phyloP scores from a whole-genome alignment of 139 green algal genomes.

The Chlamydomonas sp. region DNA sequence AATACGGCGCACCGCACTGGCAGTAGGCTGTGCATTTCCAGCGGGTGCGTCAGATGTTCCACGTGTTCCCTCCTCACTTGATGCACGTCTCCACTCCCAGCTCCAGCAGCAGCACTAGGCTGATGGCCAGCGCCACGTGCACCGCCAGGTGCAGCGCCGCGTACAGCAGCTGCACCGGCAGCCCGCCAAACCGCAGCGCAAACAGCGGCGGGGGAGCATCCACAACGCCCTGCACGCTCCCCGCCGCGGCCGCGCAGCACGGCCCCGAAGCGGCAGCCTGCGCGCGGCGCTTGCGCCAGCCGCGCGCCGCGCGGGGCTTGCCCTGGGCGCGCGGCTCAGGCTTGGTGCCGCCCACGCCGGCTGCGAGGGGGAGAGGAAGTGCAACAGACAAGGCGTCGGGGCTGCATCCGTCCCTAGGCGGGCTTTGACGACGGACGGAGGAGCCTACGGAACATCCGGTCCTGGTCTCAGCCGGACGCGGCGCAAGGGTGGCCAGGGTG shows the following conservation, averaged over 20 bases:
- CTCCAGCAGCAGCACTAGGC: conserved; percentile 87
- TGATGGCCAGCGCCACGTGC: conserved; percentile 77
- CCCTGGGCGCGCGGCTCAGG: neutral
- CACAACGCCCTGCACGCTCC: neutral
- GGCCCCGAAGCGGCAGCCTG: too few species aligned
- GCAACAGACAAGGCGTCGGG: too few species aligned
- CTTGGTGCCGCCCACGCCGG: neutral
- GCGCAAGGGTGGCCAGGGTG: too few species aligned
- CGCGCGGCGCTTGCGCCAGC: too few species aligned
- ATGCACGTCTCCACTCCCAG: conserved; percentile 86
- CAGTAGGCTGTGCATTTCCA: neutral
- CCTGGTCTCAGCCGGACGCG: too few species aligned
- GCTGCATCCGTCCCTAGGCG: too few species aligned
- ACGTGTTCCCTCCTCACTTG: conserved; percentile 39
- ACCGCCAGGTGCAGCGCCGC: conserved; percentile 61
- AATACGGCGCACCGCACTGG: neutral
- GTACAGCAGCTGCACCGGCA: conserved; percentile 66
- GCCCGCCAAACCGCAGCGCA: conserved; percentile 56
- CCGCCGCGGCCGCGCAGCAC: neutral
- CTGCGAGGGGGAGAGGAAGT: neutral
- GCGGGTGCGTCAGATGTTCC: too few species aligned
- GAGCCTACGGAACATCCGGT: too few species aligned
- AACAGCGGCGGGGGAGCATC: conserved; percentile 8
- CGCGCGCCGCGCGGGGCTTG: too few species aligned
- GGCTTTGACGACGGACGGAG: too few species aligned